These are phyloP conservation scores for Ophiostoma novo-ulmi DNA, from an alignment of 2,329 filamentous ascomycete genomes.

Conservation along the genomic window DNA sequence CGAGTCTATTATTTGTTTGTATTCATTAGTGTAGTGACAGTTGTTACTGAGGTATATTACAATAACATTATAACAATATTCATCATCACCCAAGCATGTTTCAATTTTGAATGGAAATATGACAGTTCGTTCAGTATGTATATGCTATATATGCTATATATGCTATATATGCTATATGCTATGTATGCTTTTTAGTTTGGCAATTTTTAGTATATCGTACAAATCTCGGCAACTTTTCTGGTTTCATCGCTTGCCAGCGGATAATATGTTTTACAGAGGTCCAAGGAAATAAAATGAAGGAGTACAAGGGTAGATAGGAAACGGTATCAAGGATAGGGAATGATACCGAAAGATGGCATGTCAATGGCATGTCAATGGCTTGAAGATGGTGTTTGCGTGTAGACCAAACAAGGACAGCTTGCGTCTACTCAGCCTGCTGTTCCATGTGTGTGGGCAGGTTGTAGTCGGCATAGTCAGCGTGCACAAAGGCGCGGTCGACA, in stretches of 20 bases:
- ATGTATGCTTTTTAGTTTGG: background rate
- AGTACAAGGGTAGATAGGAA: background rate
- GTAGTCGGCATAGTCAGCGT: constrained; percentile 59
- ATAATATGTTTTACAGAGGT: background rate
- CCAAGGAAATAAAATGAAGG: background rate
- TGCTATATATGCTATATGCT: background rate
- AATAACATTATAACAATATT: background rate
- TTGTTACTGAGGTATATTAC: background rate
- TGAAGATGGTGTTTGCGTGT: background rate
- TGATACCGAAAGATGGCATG: background rate
- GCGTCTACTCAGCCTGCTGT: constrained; percentile 34
- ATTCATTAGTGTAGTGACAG: background rate
- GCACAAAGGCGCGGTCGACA: constrained; percentile 67
- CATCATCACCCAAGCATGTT: background rate
- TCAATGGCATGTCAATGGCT: background rate
- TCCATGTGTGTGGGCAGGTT: constrained; percentile 57
- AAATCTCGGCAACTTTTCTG: background rate
- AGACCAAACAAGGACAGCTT: background rate
- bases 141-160: background rate
- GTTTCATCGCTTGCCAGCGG: background rate
- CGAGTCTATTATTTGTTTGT: background rate
- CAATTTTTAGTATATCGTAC: constrained; percentile 1
- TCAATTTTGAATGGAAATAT: background rate
- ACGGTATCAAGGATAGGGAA: background rate
- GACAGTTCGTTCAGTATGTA: background rate